Evolutionary conservation across 1,284 basidiomycete genomes (phyloP).

Genomic region (Ceratobasidium sp.): DNA sequence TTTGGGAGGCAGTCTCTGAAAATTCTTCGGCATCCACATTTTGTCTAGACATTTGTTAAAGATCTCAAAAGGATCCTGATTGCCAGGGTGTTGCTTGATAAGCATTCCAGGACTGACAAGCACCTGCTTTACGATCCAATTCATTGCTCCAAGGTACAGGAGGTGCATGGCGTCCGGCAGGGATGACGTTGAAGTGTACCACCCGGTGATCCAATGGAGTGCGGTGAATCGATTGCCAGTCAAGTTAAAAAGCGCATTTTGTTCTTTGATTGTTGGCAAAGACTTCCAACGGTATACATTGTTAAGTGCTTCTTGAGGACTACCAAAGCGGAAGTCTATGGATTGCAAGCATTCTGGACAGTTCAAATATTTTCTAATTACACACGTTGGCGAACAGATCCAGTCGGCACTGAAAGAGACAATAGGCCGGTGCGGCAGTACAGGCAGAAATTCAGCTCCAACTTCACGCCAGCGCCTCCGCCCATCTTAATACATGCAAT

Average conservation of each 20-base stretch:
- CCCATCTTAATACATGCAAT: constrained; percentile 1
- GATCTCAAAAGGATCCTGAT: not conserved
- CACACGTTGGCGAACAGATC: not conserved
- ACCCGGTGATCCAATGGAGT: constrained; percentile 8
- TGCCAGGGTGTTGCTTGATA: not conserved
- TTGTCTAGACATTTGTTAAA: constrained; percentile 14
- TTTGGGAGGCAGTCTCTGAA: constrained; percentile 13
- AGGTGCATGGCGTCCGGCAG: constrained; percentile 22
- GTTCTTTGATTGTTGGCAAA: not conserved
- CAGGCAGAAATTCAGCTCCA: not conserved
- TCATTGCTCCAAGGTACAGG: constrained; percentile 26
- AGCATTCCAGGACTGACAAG: constrained; percentile 12
- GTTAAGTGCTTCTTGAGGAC: not conserved
- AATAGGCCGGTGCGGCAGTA: not conserved
- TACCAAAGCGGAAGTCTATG: not conserved
- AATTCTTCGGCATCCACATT: constrained; percentile 19
- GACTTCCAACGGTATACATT: constrained; percentile 5
- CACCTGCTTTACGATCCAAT: constrained; percentile 25
- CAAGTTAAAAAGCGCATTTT: not conserved
- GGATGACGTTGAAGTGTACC: constrained; percentile 4
- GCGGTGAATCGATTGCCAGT: constrained; percentile 20
- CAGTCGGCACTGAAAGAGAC: not conserved
- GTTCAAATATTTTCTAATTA: not conserved
- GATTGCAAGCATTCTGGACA: not conserved
- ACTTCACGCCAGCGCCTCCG: too few species aligned